Conservation (phyloP, 2,329 filamentous ascomycete genomes). For the Graphilbum fragrans region DNA sequence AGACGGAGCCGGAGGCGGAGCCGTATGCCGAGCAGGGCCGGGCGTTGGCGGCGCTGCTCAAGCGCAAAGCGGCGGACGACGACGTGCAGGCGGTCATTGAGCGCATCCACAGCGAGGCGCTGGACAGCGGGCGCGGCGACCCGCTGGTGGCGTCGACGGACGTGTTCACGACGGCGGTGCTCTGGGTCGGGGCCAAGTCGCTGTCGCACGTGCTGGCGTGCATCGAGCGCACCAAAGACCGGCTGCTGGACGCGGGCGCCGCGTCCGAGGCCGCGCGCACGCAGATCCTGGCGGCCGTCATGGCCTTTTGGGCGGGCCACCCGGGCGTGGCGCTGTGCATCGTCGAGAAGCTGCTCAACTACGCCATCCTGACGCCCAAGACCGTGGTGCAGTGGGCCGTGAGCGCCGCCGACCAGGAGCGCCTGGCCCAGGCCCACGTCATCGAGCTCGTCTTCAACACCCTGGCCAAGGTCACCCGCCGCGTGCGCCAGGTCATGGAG, state of each 20-base stretch:
- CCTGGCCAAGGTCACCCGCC: constrained; percentile 77
- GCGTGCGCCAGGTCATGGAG: constrained; percentile 67
- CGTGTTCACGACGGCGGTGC: constrained; percentile 86
- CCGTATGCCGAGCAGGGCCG: constrained; percentile 74
- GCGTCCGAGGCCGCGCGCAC: constrained; percentile 63
- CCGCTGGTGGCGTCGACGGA: constrained; percentile 81
- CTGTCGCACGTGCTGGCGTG: constrained; percentile 91
- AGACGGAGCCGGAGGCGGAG: not conserved
- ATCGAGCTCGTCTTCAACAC: constrained; percentile 88
- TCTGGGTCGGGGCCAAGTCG: constrained; percentile 88
- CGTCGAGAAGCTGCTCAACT: constrained; percentile 93
- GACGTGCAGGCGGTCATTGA: constrained; percentile 76
- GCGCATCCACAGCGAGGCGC: constrained; percentile 68
- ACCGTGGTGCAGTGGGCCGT: constrained; percentile 88
- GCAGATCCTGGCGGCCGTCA: constrained; percentile 83
- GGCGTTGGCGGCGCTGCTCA: constrained; percentile 66
- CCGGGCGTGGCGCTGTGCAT: constrained; percentile 87
- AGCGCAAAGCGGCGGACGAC: constrained; percentile 73
- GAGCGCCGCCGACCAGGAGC: constrained; percentile 36
- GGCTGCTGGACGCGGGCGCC: constrained; percentile 67
- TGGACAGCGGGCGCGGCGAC: constrained; percentile 54
- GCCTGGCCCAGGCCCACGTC: constrained; percentile 63
- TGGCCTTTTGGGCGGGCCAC: constrained; percentile 87
- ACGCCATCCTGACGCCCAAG: constrained; percentile 78
- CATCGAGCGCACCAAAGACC: constrained; percentile 88